Base-by-base conservation (phyloP, 202 grass and related monocot species). In the Setaria italica region DNA sequence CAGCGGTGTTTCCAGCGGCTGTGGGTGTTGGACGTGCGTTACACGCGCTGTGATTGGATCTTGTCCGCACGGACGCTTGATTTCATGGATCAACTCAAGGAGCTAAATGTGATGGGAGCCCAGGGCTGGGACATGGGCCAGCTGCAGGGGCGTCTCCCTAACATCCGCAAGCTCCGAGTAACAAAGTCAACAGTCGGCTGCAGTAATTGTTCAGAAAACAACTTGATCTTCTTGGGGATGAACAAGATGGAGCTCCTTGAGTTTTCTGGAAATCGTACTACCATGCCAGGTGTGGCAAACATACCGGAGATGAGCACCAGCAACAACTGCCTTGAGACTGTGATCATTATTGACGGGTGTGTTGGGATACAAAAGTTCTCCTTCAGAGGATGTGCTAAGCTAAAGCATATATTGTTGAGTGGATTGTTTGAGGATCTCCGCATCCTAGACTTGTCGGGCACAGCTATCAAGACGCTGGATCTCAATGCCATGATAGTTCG, bases 201-300 rank as follows among this genome's bases (percentile, higher is more conserved):
- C 15, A 46, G 2, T 11, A 0, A 0, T 1, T 4, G 10, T 10
- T 15, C 41, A 0, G 25, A 5, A 15, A 1, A 63, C 0, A 45
- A 51, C 2, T 19, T 74, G 12, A 9, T 67, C 1, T 16, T 56
- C 1, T 16, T 2, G 3, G 2, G 7, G 3, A 76, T 45, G 72
- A 30, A 67, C 21, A 84, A 33, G 21, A 14, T 85, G 49, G 73
- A 77, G 50, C 39, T 77, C 25, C 50, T 78, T 20, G 37, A 85
- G 0, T 20, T 78, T 4, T 85, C 83, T 20, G 49, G 15, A 30
- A 51, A 84, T 29, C 9, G 11, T 39, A 2, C 43, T 14, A 19
- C 5, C 17, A 3, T 41, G 2, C 17, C 37, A 46, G 43, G 7
- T 55, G 17, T 12, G 11, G 7, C 9, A 12, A 13, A 11, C 2